phyloP scores from a whole-genome alignment of 2,329 filamentous ascomycete genomes.

The Curvularia eragrostidis region DNA sequence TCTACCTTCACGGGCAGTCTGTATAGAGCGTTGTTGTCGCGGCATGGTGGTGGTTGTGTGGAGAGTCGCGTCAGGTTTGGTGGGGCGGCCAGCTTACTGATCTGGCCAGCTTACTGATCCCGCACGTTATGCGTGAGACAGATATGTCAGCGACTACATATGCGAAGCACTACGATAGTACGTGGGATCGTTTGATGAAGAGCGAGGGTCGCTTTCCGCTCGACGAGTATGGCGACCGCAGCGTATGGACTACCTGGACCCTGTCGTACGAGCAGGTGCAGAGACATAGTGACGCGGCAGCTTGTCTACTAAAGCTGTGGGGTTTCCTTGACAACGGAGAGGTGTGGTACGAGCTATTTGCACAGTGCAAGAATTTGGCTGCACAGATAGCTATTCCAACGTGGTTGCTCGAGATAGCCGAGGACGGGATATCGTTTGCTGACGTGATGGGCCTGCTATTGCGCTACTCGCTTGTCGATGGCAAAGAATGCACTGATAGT shows the following conservation, averaged over 20 bases:
- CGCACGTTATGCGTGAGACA: slow-evolving; percentile 42
- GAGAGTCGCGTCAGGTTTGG: no score
- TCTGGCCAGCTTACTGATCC: no score
- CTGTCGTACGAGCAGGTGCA: slow-evolving; percentile 37
- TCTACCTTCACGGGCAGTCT: no score
- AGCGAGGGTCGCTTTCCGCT: slow-evolving; percentile 25
- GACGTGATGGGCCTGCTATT: slow-evolving; percentile 24
- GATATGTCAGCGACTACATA: slow-evolving; percentile 44
- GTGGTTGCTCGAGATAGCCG: slow-evolving; percentile 15
- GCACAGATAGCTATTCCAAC: slow-evolving; percentile 5
- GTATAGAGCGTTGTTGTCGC: no score
- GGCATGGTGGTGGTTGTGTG: no score
- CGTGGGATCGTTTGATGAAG: slow-evolving; percentile 43
- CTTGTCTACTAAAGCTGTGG: slow-evolving; percentile 34
- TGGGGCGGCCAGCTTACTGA: no score
- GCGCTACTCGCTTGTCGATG: slow-evolving; percentile 28
- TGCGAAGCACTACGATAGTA: slow-evolving; percentile 52
- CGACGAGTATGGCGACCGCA: slow-evolving; percentile 37
- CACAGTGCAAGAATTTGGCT: slow-evolving; percentile 8
- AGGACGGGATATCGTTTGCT: slow-evolving; percentile 23
- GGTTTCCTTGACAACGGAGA: slow-evolving; percentile 29
- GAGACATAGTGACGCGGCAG: slow-evolving; percentile 24
- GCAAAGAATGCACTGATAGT: slow-evolving; percentile 16
- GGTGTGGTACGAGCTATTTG: slow-evolving; percentile 33
- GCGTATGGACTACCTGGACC: slow-evolving; percentile 34